phyloP scores from a whole-genome alignment of 1,139 yeast genomes.

The Sugiyamaella novakii region DNA sequence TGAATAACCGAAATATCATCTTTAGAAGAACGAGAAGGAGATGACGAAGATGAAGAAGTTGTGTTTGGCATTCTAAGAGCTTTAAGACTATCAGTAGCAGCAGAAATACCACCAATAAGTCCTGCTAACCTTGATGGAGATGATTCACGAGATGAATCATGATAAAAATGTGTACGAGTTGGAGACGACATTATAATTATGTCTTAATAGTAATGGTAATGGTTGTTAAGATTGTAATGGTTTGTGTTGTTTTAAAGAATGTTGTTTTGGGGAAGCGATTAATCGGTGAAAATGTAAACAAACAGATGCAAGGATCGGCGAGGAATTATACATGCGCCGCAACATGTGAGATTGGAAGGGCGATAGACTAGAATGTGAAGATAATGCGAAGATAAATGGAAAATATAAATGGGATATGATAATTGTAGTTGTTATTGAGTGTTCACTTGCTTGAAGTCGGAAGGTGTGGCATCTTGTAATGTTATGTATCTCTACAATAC shows the following conservation, averaged over 20 bases:
- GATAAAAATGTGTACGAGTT: conserved; percentile 11
- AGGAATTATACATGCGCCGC: too few relatives aligned
- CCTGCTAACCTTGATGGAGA: conserved; percentile 22
- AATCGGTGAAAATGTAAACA: conserved; percentile 1
- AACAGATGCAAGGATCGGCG: conserved; percentile 8
- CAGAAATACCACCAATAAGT: conserved; percentile 11
- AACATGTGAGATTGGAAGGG: too few relatives aligned
- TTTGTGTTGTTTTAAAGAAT: too few relatives aligned
- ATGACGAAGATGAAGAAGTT: not conserved
- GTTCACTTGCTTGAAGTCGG: too few relatives aligned
- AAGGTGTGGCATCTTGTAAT: too few relatives aligned
- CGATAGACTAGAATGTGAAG: too few relatives aligned
- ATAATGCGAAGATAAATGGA: too few relatives aligned
- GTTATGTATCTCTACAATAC: too few relatives aligned
- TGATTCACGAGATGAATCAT: conserved; percentile 13
- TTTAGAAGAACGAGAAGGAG: not conserved
- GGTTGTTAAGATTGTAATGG: not conserved
- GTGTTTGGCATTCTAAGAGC: conserved; percentile 10
- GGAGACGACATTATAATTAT: conserved; percentile 15
- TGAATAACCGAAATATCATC: conserved; percentile 12
- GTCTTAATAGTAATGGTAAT: not conserved
- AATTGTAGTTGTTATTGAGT: too few relatives aligned
- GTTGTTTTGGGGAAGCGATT: not conserved
- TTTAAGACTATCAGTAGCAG: conserved; percentile 3
- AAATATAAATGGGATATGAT: too few relatives aligned